These are phyloP conservation scores for Pichia sorboxylosa DNA, from an alignment of 1,139 yeast genomes.

Conservation along the genomic window DNA sequence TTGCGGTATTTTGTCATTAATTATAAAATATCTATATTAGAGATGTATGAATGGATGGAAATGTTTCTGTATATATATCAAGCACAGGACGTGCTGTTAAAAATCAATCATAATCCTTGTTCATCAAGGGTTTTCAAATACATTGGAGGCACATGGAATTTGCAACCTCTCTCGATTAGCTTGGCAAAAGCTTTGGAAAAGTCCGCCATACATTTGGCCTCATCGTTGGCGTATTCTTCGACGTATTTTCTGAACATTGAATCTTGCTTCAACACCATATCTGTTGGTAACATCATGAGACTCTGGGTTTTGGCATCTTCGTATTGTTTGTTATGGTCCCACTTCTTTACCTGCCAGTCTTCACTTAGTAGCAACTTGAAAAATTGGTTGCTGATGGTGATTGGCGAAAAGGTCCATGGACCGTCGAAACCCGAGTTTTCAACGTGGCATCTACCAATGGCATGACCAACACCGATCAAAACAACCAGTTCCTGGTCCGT, in stretches of 20 bases:
- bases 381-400: constrained; percentile 74
- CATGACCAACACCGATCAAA: constrained; percentile 72
- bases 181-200: constrained; percentile 43
- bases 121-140: constrained; percentile 63
- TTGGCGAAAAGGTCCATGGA: constrained; percentile 91
- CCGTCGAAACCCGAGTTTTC: constrained; percentile 70
- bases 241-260: constrained; percentile 38
- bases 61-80: too few relatives aligned
- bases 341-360: constrained; percentile 64
- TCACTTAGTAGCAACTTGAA: constrained; percentile 60
- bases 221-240: constrained; percentile 42
- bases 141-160: constrained; percentile 36
- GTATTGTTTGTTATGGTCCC: constrained; percentile 71
- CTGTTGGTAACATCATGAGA: constrained; percentile 61
- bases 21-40: too few relatives aligned
- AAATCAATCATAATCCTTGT: constrained; percentile 30
- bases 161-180: constrained; percentile 46
- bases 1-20: too few relatives aligned
- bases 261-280: constrained; percentile 43
- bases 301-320: constrained; percentile 61
- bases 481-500: constrained; percentile 79
- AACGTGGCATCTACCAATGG: constrained; percentile 68
- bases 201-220: constrained; percentile 37
- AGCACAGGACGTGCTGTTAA: too few relatives aligned
- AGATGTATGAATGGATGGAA: too few relatives aligned